Base-by-base conservation (phyloP, 345 rosid genomes). In the Euphorbia peplus region DNA sequence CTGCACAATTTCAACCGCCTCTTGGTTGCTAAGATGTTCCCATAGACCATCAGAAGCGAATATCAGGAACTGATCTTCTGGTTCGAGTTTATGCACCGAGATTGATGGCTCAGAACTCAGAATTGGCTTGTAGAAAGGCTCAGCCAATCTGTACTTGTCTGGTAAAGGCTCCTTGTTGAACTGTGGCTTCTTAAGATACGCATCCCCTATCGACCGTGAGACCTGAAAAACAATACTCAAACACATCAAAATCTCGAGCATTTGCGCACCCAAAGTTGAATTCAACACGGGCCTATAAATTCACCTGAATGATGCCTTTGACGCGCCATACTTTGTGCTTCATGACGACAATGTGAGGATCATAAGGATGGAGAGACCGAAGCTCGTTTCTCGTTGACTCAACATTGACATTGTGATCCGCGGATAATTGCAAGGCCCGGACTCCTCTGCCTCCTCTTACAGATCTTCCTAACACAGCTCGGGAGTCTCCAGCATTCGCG, bases 41-140 rank as follows among this genome's bases (percentile, higher is more conserved):
- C 97, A 90, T 1, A 93, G 82, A 48, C 98, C 98, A 73, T 90
- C 96, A 7, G 97, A 93, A 72, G 90, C 98, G 67, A 90, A 86
- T 10, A 93, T 84, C 60, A 93, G 75, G 61, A 87, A 88, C 71
- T 76, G 88, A 58, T 93, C 98, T 66, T 85, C 84, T 9, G 84
- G 83, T 26, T 62, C 73, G 61, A 90, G 82, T 75, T 73, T 64
- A 39, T 83, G 90, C 24, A 82, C 82, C 22, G 72, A 75, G 29
- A 87, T 70, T 5, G 90, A 81, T 50, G 97, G 98, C 54, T 90
- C 90, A 1, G 93, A 72, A 19, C 74, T 83, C 15, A 93, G 82
- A 66, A 90, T 90, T 25, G 98, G 96, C 83, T 81, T 75, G 29
- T 63, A 46, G 76, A 90, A 90, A 8, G 84, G 60, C 69, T 84